Evolutionary conservation across 768 basidiomycete species (phyloP).

Genomic region (Mycena amicta): DNA sequence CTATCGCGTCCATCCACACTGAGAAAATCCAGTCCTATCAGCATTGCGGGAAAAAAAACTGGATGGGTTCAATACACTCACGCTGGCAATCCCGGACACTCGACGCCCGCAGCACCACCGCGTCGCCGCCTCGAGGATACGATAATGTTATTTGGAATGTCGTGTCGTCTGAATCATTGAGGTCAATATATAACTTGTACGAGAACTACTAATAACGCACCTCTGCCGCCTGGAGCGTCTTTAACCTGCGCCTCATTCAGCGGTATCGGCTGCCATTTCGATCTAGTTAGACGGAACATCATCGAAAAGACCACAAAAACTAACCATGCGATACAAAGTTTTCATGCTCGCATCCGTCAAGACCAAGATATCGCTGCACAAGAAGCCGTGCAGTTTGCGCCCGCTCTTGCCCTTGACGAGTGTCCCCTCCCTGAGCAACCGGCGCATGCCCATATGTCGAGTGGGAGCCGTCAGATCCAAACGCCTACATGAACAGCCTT

Average conservation of each 20-base stretch:
- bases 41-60: no score
- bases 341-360: slow-evolving; percentile 73
- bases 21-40: no score
- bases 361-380: slow-evolving; percentile 90
- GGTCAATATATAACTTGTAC: no score
- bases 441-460: slow-evolving; percentile 78
- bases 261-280: slow-evolving; percentile 61
- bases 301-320: slow-evolving; percentile 24
- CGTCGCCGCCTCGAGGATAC: slow-evolving; percentile 76
- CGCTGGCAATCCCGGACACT: slow-evolving; percentile 62
- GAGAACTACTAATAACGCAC: slow-evolving; percentile 33
- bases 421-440: slow-evolving; percentile 76
- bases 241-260: slow-evolving; percentile 66
- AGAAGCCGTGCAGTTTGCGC: slow-evolving; percentile 69
- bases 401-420: slow-evolving; percentile 85
- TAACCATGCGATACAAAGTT: slow-evolving; percentile 82
- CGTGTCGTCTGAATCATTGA: slow-evolving; percentile 58
- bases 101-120: slow-evolving; percentile 58
- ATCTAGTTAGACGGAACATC: neutral
- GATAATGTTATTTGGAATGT: slow-evolving; percentile 66
- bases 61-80: no score
- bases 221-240: slow-evolving; percentile 52
- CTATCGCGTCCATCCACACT: slow-evolving; percentile 36
- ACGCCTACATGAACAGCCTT: slow-evolving; percentile 42
- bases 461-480: slow-evolving; percentile 93